phyloP scores from a whole-genome alignment of 2,329 filamentous ascomycete species.

The Chrysoporthe cubensis region DNA sequence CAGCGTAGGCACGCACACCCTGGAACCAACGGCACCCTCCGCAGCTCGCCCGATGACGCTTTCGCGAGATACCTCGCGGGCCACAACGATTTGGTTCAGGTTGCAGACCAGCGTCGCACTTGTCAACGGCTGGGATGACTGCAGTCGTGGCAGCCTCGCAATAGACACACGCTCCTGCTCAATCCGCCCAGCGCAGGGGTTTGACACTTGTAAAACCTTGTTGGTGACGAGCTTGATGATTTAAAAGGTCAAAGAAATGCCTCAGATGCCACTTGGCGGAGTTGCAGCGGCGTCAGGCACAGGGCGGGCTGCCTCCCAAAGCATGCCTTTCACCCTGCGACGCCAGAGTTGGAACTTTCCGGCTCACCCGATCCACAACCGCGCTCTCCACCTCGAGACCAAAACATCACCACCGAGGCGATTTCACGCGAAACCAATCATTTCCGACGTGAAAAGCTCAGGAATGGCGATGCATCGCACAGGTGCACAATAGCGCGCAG shows the following conservation, averaged over 20 bases:
- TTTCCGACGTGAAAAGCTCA: slow-evolving; percentile 12
- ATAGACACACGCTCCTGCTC: background rate
- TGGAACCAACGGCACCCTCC: background rate
- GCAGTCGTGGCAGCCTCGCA: slow-evolving; percentile 1
- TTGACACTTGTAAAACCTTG: slow-evolving; percentile 20
- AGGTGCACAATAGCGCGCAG: background rate
- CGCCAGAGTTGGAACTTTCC: slow-evolving; percentile 10
- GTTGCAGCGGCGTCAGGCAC: slow-evolving; percentile 19
- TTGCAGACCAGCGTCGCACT: slow-evolving; percentile 14
- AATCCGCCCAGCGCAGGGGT: background rate
- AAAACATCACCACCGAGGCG: slow-evolving; percentile 20
- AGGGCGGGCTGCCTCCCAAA: slow-evolving; percentile 22
- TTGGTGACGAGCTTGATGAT: background rate
- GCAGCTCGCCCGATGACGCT: slow-evolving; percentile 1
- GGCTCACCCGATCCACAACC: slow-evolving; percentile 25
- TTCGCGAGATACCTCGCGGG: background rate
- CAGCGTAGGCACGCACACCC: background rate
- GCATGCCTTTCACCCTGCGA: slow-evolving; percentile 26
- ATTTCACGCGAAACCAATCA: slow-evolving; percentile 3
- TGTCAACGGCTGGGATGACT: slow-evolving; percentile 9
- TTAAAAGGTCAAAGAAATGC: background rate
- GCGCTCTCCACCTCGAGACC: slow-evolving; percentile 9
- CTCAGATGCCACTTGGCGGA: slow-evolving; percentile 19
- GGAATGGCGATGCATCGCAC: slow-evolving; percentile 14
- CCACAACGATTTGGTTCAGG: background rate